Conservation (phyloP, 169 alveolate species). For the Cardiosporidium cionae region DNA sequence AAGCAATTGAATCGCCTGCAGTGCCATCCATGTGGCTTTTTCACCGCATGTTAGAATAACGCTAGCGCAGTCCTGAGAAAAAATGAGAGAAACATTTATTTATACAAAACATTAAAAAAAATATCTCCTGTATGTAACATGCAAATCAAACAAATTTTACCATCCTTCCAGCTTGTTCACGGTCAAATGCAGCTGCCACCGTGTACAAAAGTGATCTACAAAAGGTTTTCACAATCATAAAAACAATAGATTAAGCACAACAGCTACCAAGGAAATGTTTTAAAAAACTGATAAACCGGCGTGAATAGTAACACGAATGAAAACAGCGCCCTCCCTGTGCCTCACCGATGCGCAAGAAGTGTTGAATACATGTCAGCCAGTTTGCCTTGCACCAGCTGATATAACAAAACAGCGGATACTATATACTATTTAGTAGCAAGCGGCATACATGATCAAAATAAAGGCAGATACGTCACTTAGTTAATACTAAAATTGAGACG, state of each 20-base stretch:
- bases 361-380: conserved; percentile 65
- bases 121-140: neutral
- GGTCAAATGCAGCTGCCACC: conserved; percentile 42
- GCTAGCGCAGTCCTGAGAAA: conserved; percentile 60
- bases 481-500: too few species aligned
- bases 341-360: conserved; percentile 45
- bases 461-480: too few species aligned
- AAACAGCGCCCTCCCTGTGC: too few species aligned
- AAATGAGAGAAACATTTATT: neutral
- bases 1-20: conserved; percentile 55
- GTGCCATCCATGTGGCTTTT: conserved; percentile 49
- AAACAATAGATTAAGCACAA: too few species aligned
- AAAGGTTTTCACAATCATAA: too few species aligned
- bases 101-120: neutral
- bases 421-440: too few species aligned
- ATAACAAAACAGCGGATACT: too few species aligned
- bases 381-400: conserved; percentile 59
- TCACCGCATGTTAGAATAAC: conserved; percentile 46
- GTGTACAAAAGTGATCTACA: conserved; percentile 42
- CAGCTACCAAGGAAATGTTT: too few species aligned
- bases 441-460: too few species aligned
- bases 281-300: too few species aligned
- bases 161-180: conserved; percentile 32
- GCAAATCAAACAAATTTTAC: neutral
- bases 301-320: too few species aligned